Evolutionary conservation across 2,329 filamentous ascomycete species (phyloP).

Genomic region (Alternaria triticina): DNA sequence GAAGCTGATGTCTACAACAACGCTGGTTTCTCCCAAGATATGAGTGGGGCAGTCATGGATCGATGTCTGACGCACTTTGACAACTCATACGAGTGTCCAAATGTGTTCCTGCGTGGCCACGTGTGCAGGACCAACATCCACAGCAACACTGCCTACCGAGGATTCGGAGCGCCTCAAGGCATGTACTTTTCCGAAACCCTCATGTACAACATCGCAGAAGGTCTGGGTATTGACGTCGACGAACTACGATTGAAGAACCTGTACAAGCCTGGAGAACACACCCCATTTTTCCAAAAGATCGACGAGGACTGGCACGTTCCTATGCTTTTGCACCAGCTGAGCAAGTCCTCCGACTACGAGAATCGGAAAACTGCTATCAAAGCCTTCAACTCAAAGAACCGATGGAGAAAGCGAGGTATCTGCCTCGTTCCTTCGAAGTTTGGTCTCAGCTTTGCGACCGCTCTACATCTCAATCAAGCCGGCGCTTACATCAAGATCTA

Average conservation of each 20-base stretch:
- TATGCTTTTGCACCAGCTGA: constrained; percentile 85
- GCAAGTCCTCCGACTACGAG: constrained; percentile 74
- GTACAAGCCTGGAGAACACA: constrained; percentile 76
- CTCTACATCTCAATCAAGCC: constrained; percentile 92
- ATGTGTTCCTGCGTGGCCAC: constrained; percentile 81
- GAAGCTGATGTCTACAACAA: constrained; percentile 92
- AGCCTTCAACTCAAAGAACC: constrained; percentile 80
- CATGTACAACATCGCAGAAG: constrained; percentile 88
- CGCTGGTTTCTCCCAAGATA: constrained; percentile 75
- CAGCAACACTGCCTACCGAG: constrained; percentile 94
- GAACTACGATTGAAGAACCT: constrained; percentile 82
- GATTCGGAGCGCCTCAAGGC: constrained; percentile 93
- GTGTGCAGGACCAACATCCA: constrained; percentile 94
- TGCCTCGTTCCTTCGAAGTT: constrained; percentile 93
- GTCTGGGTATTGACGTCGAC: constrained; percentile 82
- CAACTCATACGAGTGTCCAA: constrained; percentile 85
- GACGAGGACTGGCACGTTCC: constrained; percentile 89
- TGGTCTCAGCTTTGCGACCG: constrained; percentile 88
- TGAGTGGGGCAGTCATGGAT: constrained; percentile 80
- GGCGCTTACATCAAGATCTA: constrained; percentile 94
- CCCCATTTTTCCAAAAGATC: constrained; percentile 87
- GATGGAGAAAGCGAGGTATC: constrained; percentile 90
- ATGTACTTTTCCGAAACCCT: constrained; percentile 90
- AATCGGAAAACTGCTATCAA: constrained; percentile 71
- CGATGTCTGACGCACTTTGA: constrained; percentile 85